phyloP scores from a whole-genome alignment of 139 green algal genomes.

The Chlorella sp. region DNA sequence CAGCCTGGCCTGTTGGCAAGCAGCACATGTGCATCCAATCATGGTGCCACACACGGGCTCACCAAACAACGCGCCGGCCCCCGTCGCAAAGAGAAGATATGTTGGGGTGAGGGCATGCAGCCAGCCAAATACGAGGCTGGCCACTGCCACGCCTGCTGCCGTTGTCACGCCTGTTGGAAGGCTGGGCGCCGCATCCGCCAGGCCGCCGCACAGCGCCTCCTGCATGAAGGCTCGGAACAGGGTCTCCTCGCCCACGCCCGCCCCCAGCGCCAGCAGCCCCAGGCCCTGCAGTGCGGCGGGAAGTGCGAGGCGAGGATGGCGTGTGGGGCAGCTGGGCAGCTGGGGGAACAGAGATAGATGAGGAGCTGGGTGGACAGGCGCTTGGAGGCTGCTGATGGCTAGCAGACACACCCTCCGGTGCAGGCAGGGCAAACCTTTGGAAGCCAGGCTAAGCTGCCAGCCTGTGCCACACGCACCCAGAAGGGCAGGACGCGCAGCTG shows the following conservation, averaged over 20 bases:
- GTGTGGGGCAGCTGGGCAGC: too few species aligned
- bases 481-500: background rate
- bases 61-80: conserved; percentile 38
- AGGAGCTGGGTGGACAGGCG: too few species aligned
- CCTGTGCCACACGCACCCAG: background rate
- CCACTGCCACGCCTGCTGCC: background rate
- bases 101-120: conserved; percentile 38
- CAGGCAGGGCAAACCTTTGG: too few species aligned
- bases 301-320: too few species aligned
- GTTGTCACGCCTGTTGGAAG: background rate
- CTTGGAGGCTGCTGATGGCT: too few species aligned
- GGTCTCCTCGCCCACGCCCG: conserved; percentile 42
- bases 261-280: conserved; percentile 28
- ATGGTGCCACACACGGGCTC: background rate
- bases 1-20: background rate
- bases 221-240: conserved; percentile 45
- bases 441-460: too few species aligned
- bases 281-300: conserved; percentile 19
- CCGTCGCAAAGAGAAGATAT: conserved; percentile 37
- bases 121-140: conserved; percentile 25
- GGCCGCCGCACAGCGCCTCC: background rate
- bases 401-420: too few species aligned
- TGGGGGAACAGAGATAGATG: too few species aligned
- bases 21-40: background rate
- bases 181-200: background rate